These are phyloP conservation scores for Baudoinia panamericana DNA, from an alignment of 495 filamentous ascomycete genomes.

Conservation along the genomic window DNA sequence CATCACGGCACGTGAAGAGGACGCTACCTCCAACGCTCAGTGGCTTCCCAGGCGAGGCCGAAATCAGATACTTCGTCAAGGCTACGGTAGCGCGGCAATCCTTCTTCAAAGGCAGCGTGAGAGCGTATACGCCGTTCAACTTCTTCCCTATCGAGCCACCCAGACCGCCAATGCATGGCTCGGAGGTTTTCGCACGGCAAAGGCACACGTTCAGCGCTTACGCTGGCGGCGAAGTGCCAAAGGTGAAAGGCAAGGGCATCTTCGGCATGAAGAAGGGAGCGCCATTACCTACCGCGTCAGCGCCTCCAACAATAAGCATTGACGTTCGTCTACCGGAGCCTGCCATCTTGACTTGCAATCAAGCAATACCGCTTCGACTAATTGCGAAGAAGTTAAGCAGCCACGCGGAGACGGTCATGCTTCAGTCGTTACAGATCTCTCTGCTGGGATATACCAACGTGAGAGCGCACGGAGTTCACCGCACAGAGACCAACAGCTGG, in stretches of 20 bases:
- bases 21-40: conserved; percentile 79
- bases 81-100: conserved; percentile 71
- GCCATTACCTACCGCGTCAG: no score
- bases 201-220: conserved; percentile 56
- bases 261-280: conserved; percentile 34
- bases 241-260: conserved; percentile 38
- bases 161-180: conserved; percentile 46
- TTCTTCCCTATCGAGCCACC: conserved; percentile 92
- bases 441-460: conserved; percentile 69
- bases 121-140: conserved; percentile 49
- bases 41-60: conserved; percentile 68
- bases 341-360: conserved; percentile 76
- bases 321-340: conserved; percentile 81
- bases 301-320: conserved; percentile 41
- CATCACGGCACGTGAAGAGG: conserved; percentile 56
- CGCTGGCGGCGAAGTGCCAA: conserved; percentile 23
- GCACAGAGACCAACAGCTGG: conserved; percentile 55
- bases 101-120: conserved; percentile 75
- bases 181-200: conserved; percentile 73
- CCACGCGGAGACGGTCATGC: conserved; percentile 46
- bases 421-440: conserved; percentile 70
- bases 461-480: conserved; percentile 53
- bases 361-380: conserved; percentile 67
- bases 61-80: conserved; percentile 88
- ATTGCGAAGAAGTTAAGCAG: conserved; percentile 61